Conservation (phyloP, 83 land plant genomes). For the Picea engelmannii region DNA sequence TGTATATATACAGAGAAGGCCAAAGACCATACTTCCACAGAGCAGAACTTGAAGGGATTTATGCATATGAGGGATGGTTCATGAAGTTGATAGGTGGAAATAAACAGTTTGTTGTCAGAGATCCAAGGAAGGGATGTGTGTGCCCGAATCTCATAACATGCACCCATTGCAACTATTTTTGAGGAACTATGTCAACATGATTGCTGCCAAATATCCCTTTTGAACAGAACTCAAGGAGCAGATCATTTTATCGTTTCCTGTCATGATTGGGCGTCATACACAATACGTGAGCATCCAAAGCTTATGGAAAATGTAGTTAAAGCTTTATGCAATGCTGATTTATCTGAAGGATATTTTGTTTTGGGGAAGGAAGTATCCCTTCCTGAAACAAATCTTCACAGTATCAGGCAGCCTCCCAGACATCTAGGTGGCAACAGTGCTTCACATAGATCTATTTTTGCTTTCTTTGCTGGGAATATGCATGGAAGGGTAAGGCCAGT, state of each 20-base stretch:
- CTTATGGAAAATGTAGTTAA: slow-evolving; percentile 71
- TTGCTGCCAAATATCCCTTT: slow-evolving; percentile 82
- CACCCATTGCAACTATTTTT: slow-evolving; percentile 53
- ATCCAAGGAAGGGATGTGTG: slow-evolving; percentile 58
- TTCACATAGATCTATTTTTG: slow-evolving; percentile 47
- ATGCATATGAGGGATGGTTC: slow-evolving; percentile 96
- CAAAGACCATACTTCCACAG: slow-evolving; percentile 69
- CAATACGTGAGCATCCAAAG: slow-evolving; percentile 57
- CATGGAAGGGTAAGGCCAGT: slow-evolving; percentile 82
- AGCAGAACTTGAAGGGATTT: slow-evolving; percentile 82
- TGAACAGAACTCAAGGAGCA: slow-evolving; percentile 81
- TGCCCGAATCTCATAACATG: slow-evolving; percentile 55
- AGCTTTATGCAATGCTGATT: slow-evolving; percentile 93
- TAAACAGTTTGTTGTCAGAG: slow-evolving; percentile 52
- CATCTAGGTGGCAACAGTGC: slow-evolving; percentile 50
- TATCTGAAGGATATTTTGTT: slow-evolving; percentile 61
- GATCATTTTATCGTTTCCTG: no score
- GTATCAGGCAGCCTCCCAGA: slow-evolving; percentile 48
- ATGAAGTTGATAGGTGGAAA: slow-evolving; percentile 68
- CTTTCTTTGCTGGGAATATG: slow-evolving; percentile 83
- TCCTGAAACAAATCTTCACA: slow-evolving; percentile 82
- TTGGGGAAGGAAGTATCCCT: slow-evolving; percentile 82
- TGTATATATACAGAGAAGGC: slow-evolving; percentile 83
- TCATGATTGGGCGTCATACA: slow-evolving; percentile 19
- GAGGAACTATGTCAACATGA: slow-evolving; percentile 66